phyloP scores from a whole-genome alignment of 495 filamentous ascomycete genomes.

The Baudoinia panamericana region DNA sequence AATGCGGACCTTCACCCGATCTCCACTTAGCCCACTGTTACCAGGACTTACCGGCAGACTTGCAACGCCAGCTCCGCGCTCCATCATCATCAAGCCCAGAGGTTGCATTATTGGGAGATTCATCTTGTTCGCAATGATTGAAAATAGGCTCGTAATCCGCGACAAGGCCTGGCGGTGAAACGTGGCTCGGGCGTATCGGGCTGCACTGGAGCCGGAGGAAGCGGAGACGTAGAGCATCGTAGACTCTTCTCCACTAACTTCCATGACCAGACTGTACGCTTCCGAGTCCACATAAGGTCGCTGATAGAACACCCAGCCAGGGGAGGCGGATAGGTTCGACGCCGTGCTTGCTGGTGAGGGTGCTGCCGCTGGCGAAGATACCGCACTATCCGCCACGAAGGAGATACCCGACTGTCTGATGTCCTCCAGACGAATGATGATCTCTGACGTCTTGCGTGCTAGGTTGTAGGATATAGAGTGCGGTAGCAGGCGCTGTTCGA shows the following conservation, averaged over 20 bases:
- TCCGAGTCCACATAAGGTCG: constrained; percentile 71
- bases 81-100: constrained; percentile 52
- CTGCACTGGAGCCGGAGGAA: constrained; percentile 17
- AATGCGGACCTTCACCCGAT: constrained; percentile 53
- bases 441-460: constrained; percentile 53
- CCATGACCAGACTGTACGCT: constrained; percentile 60
- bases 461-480: constrained; percentile 68
- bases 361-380: constrained; percentile 1
- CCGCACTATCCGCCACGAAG: constrained; percentile 36
- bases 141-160: constrained; percentile 58
- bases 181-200: constrained; percentile 39
- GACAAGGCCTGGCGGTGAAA: constrained; percentile 58
- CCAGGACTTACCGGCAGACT: constrained; percentile 50
- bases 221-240: constrained; percentile 42
- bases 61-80: constrained; percentile 38
- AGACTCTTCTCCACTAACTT: constrained; percentile 53
- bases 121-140: constrained; percentile 70
- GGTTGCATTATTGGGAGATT: constrained; percentile 54
- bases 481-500: constrained; percentile 78
- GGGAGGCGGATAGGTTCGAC: constrained; percentile 2
- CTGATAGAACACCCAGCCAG: constrained; percentile 61
- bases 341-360: constrained; percentile 6
- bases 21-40: constrained; percentile 57
- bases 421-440: constrained; percentile 69
- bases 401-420: constrained; percentile 73